phyloP scores from a whole-genome alignment of 169 alveolate genomes.

The Miamiensis avidus region DNA sequence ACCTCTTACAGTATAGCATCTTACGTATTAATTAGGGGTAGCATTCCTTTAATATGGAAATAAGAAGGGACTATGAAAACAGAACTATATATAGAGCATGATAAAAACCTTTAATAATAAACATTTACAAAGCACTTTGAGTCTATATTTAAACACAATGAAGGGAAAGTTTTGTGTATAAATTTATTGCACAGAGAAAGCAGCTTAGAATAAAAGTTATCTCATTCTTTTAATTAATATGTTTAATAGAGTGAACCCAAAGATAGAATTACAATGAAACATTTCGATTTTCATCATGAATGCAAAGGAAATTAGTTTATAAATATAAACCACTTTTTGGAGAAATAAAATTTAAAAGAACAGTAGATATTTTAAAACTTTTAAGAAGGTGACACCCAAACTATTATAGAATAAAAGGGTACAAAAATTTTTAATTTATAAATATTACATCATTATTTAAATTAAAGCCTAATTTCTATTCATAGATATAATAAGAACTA shows the following conservation, averaged over 20 bases:
- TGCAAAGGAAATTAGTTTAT: constrained; percentile 31
- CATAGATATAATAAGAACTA: constrained; percentile 73
- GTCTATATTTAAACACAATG: constrained; percentile 48
- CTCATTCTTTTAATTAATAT: too few species aligned
- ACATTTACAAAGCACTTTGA: constrained; percentile 57
- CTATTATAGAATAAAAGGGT: constrained; percentile 40
- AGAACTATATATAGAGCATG: constrained; percentile 50
- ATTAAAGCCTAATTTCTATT: constrained; percentile 40
- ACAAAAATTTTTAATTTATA: too few species aligned
- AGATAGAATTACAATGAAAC: neutral
- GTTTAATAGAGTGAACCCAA: too few species aligned
- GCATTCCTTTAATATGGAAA: constrained; percentile 82
- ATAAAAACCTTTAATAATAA: constrained; percentile 48
- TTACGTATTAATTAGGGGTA: constrained; percentile 72
- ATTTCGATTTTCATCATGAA: constrained; percentile 41
- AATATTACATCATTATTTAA: too few species aligned
- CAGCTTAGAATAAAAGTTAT: constrained; percentile 23
- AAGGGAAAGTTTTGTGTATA: constrained; percentile 49
- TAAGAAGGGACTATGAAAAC: constrained; percentile 53
- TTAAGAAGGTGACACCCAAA: constrained; percentile 45
- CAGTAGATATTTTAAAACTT: too few species aligned
- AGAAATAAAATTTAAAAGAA: too few species aligned
- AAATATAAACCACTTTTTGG: too few species aligned
- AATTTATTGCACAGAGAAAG: constrained; percentile 50
- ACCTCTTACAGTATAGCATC: constrained; percentile 44